Base-by-base conservation (phyloP, 1,139 yeast genomes). In the Kodamaea plutei region DNA sequence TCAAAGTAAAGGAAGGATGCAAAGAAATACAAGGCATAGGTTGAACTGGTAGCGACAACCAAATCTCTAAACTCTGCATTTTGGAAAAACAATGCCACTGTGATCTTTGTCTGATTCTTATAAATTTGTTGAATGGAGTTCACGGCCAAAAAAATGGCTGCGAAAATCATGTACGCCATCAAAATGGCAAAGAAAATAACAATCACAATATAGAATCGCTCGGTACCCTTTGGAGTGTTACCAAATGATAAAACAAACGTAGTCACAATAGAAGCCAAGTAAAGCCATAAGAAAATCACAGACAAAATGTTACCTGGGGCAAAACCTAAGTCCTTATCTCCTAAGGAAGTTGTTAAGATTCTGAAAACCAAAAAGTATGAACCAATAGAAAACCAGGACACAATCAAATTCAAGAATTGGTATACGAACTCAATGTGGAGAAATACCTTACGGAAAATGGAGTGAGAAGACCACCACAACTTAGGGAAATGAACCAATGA, bases 231-330 rank as follows among this genome's bases (percentile, higher is more conserved):
- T 2, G 98, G 98, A 36, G 89, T 81, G 54, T 91, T 91, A 52
- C 98, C 98, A 58, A 91, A 81, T 29, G 96, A 80, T 40, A 91
- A 63, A 33, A 91, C 89, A 57, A 91, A 91, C 11, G 95, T 87
- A 2, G 96, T 83, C 10, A 87, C 83, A n/a, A 91, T 58, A 9
- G 95, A 85, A 2, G 91, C 85, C 35, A 87, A 69, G 50, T 91
- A 91, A 21, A 91, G 61, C 96, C 97, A 91, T 11, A 89, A 59
- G 51, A 91, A 83, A 1, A 89, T 70, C 6, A 84, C 91, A 3
- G 94, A 79, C 20, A 91, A 64, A 5, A 83, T 68, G 35, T 77
- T 78, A 19, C 96, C 94, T 1, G 88, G 91, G 1, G 77, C 74
- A 50, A 75, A 73, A n/a, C 62, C 58, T 28, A 69, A 61, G 27